Evolutionary conservation across 768 basidiomycete genomes (phyloP).

Genomic region (Panaeolus papilionaceus): DNA sequence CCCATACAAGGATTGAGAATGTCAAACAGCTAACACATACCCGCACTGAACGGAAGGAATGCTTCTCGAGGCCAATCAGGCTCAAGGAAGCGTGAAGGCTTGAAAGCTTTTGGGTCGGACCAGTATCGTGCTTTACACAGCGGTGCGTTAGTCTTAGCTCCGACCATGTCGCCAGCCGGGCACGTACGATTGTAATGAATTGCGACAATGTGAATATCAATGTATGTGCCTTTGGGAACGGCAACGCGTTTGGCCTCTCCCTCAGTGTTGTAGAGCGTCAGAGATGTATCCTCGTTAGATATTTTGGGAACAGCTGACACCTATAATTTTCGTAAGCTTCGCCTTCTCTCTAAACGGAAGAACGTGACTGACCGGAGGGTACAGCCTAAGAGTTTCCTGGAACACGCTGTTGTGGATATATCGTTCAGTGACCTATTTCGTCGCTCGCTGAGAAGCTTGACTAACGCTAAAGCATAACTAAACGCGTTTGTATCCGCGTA

Average conservation of each 20-base stretch:
- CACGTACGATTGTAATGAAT: slow-evolving; percentile 48
- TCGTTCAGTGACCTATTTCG: not conserved
- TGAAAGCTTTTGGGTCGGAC: slow-evolving; percentile 36
- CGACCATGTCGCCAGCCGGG: too few species aligned
- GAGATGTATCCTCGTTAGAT: slow-evolving; percentile 51
- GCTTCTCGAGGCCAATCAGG: slow-evolving; percentile 22
- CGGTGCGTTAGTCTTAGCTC: too few species aligned
- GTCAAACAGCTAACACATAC: slow-evolving; percentile 16
- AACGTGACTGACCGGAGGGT: slow-evolving; percentile 43
- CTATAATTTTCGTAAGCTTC: slow-evolving; percentile 28
- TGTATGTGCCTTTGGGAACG: slow-evolving; percentile 21
- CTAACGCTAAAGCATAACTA: slow-evolving; percentile 42
- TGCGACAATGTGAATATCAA: slow-evolving; percentile 38
- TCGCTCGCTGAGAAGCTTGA: not conserved
- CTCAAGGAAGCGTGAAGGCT: slow-evolving; percentile 21
- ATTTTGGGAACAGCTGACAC: slow-evolving; percentile 49
- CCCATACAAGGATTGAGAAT: too few species aligned
- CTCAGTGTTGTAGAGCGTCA: slow-evolving; percentile 37
- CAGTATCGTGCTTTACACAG: too few species aligned
- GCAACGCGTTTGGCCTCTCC: slow-evolving; percentile 37
- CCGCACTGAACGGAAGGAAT: slow-evolving; percentile 21
- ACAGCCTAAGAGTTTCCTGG: slow-evolving; percentile 57
- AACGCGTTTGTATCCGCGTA: slow-evolving; percentile 44
- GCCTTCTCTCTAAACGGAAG: not conserved
- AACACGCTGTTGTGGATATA: slow-evolving; percentile 42